Evolutionary conservation across 1,284 basidiomycete species (phyloP).

Genomic region (Earliella scabrosa): DNA sequence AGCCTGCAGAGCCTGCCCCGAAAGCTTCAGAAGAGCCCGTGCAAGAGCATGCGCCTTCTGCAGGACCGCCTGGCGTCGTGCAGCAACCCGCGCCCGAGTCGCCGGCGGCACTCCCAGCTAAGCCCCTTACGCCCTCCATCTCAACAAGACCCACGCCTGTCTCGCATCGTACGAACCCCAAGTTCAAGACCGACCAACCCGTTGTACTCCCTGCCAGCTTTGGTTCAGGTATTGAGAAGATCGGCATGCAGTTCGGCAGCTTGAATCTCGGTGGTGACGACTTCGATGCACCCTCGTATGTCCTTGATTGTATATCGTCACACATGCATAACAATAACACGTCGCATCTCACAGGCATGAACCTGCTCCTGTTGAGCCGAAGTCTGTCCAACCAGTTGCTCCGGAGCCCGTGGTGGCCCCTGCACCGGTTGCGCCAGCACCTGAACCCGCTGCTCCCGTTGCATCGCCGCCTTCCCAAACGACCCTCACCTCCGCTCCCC

Average conservation of each 20-base stretch:
- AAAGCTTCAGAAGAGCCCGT: slow-evolving; percentile 40
- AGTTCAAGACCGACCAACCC: slow-evolving; percentile 75
- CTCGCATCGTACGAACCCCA: slow-evolving; percentile 58
- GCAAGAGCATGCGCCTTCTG: slow-evolving; percentile 34
- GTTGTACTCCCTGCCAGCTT: slow-evolving; percentile 74
- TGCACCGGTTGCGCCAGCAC: slow-evolving; percentile 21
- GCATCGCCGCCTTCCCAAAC: slow-evolving; percentile 38
- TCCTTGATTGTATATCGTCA: not conserved
- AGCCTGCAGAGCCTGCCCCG: slow-evolving; percentile 28
- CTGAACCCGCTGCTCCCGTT: slow-evolving; percentile 27
- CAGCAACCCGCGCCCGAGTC: slow-evolving; percentile 28
- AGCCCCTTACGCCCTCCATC: slow-evolving; percentile 40
- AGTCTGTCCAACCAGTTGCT: slow-evolving; percentile 32
- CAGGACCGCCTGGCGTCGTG: slow-evolving; percentile 36
- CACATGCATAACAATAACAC: not conserved
- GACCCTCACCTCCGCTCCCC: slow-evolving; percentile 32
- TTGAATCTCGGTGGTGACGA: slow-evolving; percentile 71
- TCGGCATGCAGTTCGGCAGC: slow-evolving; percentile 86
- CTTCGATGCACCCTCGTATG: slow-evolving; percentile 48
- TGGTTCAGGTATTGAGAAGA: slow-evolving; percentile 64
- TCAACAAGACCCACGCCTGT: slow-evolving; percentile 50
- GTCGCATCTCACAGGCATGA: slow-evolving; percentile 23
- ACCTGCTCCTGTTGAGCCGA: slow-evolving; percentile 29
- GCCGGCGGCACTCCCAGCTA: slow-evolving; percentile 39
- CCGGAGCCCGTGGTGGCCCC: slow-evolving; percentile 30